Evolutionary conservation across 768 basidiomycete species (phyloP).

Genomic region (Agrocybe chaxingu): DNA sequence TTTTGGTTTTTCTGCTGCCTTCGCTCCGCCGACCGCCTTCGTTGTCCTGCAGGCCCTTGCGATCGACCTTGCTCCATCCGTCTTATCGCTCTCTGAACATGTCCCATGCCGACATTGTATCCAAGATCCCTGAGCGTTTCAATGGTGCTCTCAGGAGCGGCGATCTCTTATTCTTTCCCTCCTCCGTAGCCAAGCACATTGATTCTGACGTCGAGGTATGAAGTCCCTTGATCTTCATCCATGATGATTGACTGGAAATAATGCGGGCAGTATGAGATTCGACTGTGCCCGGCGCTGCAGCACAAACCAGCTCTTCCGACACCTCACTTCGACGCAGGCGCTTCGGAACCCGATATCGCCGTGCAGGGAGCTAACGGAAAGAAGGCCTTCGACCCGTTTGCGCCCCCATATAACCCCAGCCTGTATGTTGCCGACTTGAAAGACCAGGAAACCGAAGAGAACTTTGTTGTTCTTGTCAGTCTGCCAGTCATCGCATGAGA

Average conservation of each 20-base stretch:
- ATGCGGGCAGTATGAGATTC: slow-evolving; percentile 71
- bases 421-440: slow-evolving; percentile 74
- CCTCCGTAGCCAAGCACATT: slow-evolving; percentile 54
- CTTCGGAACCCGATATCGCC: slow-evolving; percentile 19
- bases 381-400: slow-evolving; percentile 63
- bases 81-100: slow-evolving; percentile 16
- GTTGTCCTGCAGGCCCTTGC: neutral
- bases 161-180: slow-evolving; percentile 78
- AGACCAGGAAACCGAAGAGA: slow-evolving; percentile 52
- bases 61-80: neutral
- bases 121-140: slow-evolving; percentile 50
- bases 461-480: slow-evolving; percentile 71
- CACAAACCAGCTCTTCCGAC: slow-evolving; percentile 64
- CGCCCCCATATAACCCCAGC: slow-evolving; percentile 79
- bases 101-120: slow-evolving; percentile 50
- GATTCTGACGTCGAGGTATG: slow-evolving; percentile 67
- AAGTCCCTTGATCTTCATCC: neutral
- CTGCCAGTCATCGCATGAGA: neutral
- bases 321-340: slow-evolving; percentile 30
- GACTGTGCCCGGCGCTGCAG: slow-evolving; percentile 80
- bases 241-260: slow-evolving; percentile 1
- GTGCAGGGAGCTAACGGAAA: slow-evolving; percentile 23
- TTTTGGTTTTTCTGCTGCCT: too few species aligned
- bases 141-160: slow-evolving; percentile 58
- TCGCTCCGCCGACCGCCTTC: too few species aligned